Evolutionary conservation across 140 eudicot genomes (phyloP).

Genomic region (Senecio squalidus): DNA sequence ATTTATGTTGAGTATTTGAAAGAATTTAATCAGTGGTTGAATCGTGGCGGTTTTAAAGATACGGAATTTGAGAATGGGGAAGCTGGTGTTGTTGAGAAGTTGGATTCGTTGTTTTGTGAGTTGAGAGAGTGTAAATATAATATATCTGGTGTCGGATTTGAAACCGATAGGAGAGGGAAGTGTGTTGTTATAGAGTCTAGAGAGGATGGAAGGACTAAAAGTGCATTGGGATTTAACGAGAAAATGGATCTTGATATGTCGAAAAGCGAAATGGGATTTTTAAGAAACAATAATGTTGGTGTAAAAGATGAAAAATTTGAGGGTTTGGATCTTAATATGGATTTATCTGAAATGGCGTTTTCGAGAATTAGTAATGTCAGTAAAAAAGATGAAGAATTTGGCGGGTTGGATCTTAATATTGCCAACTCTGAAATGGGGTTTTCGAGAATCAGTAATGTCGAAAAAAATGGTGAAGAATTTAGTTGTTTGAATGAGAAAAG

Average conservation of each 20-base stretch:
- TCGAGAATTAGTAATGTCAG: slow-evolving; percentile 1
- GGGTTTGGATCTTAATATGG: slow-evolving; percentile 17
- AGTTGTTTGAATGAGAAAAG: slow-evolving; percentile 3
- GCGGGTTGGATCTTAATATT: slow-evolving; percentile 12
- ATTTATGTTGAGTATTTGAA: slow-evolving; percentile 52
- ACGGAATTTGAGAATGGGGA: slow-evolving; percentile 23
- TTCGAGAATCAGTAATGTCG: slow-evolving; percentile 6
- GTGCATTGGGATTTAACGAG: not conserved
- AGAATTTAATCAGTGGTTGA: slow-evolving; percentile 59
- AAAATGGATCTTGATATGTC: slow-evolving; percentile 11
- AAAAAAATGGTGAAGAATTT: not conserved
- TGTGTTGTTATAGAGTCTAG: slow-evolving; percentile 13
- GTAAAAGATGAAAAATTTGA: slow-evolving; percentile 7
- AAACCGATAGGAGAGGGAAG: slow-evolving; percentile 13
- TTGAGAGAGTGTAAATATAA: slow-evolving; percentile 27
- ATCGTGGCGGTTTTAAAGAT: slow-evolving; percentile 18
- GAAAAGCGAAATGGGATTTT: not conserved
- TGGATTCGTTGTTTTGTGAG: slow-evolving; percentile 43
- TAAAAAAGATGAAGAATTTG: slow-evolving; percentile 6
- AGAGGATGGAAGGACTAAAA: slow-evolving; percentile 10
- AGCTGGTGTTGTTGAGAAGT: slow-evolving; percentile 31
- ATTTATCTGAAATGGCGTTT: slow-evolving; percentile 7
- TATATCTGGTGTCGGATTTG: slow-evolving; percentile 7
- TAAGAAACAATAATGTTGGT: slow-evolving; percentile 5
- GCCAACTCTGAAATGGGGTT: slow-evolving; percentile 1